Evolutionary conservation across 805 yeast species (phyloP), one percentile per base, ranked within the genome.

Genomic region (Monosporozyma unispora): DNA sequence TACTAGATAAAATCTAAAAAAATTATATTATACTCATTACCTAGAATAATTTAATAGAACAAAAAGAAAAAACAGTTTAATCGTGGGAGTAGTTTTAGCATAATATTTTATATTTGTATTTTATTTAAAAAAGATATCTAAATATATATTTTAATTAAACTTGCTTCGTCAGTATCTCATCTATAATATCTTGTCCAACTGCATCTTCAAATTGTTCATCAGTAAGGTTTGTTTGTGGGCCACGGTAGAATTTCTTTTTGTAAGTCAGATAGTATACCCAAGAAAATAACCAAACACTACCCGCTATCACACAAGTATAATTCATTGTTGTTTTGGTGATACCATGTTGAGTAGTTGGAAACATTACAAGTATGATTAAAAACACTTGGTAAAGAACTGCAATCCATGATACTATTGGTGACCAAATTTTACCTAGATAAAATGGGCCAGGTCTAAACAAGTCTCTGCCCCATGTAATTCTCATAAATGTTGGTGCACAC

Each of bases 381-480:
- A 74, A 84, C 0, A 59, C 52, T 47, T 78, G 74, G 73, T 80
- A 84, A 5, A 67, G 46, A 10, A 71, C 72, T 1, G 85, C 71
- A 27, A 71, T 61, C 65, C 76, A 62, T 39, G 78, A 76, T 35
- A 80, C 62, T 3, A 68, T 57, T 4, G 75, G 73, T 10, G 80
- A 74, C 61, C 70, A 57, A 25, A 62, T 46, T 12, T 69, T 67
- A 29, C 91, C 91, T 41, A 82, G 61, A 60, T 78, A 76, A 60
- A 84, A 84, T 4, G 80, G 79, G 4, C 91, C 93, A 2, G 87
- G 87, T 12, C 60, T 69, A 57, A 81, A 81, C 44, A 76, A 68
- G 11, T 68, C 65, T 48, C 68, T 68, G 35, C 81, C 81, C 35
- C 69, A 69, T 1, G 81, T 74, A 46, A 67, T 51, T 53, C 70